phyloP scores from a whole-genome alignment of 2,329 filamentous ascomycete genomes.

The Nemania abortiva region DNA sequence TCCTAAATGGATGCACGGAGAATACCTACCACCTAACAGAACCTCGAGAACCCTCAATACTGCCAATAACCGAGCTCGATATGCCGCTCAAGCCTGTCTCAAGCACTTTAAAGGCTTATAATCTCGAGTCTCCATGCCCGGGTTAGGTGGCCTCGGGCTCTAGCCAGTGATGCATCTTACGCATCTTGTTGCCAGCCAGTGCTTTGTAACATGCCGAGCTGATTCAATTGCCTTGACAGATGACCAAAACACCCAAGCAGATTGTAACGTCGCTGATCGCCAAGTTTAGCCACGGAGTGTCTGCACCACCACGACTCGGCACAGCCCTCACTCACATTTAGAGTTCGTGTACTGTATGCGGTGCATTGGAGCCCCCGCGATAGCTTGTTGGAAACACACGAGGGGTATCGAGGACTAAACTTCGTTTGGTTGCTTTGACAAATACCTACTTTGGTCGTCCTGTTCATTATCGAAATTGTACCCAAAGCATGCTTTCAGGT shows the following conservation, averaged over 20 bases:
- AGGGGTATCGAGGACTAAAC: background rate
- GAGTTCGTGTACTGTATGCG: background rate
- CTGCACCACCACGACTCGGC: background rate
- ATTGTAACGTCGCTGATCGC: conserved; percentile 1
- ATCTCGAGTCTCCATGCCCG: conserved; percentile 22
- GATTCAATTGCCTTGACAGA: conserved; percentile 20
- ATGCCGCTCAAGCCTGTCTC: background rate
- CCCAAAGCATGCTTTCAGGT: background rate
- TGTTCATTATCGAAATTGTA: background rate
- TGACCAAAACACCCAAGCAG: background rate
- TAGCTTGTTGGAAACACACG: background rate
- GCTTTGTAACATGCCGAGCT: background rate
- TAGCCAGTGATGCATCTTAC: background rate
- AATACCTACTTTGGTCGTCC: background rate
- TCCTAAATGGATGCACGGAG: background rate
- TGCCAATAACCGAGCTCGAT: conserved; percentile 11
- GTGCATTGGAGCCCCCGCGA: background rate
- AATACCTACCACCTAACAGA: background rate
- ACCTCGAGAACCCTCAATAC: background rate
- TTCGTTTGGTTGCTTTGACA: background rate
- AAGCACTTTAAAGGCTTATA: background rate
- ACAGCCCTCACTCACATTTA: background rate
- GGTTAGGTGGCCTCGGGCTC: conserved; percentile 10
- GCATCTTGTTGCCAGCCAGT: conserved; percentile 7
- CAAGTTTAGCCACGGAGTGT: background rate